Evolutionary conservation across 2,329 filamentous ascomycete species (phyloP), one percentile per base, ranked within the genome.

Genomic region (Chaetomium sp.): DNA sequence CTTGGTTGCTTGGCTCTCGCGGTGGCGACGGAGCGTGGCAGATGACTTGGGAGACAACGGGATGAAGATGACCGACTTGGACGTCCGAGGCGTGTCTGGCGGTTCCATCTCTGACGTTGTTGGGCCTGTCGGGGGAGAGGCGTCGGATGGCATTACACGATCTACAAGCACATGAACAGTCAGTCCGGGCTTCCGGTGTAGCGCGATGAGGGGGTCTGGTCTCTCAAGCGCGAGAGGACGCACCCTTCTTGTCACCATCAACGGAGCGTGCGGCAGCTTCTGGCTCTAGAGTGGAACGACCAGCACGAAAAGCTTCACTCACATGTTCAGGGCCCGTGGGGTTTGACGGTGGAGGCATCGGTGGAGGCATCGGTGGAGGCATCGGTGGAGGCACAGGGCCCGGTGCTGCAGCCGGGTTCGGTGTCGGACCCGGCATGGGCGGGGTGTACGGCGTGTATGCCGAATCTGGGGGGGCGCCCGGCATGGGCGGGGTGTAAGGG

Each of bases 41-140:
- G 79, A 79, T 19, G 81, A 83, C 60, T 80, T 78, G 0, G 82
- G 82, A 2, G 82, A 84, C 49, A 85, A 70, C 0, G 82, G 82
- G 2, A 79, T 77, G 62, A 83, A 85, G 1, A 74, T 69, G 1
- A 84, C 81, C 0, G 79, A 79, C 65, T 82, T 82, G 25, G 70
- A 29, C 13, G 69, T 67, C 16, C 66, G 63, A 4, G 70, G 70
- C 13, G 65, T 59, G 33, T 69, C 65, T 9, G 57, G 61, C 3
- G 59, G 59, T 6, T 63, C 49, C 9, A 58, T 23, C 4, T 68
- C 65, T 4, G 68, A 65, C 12, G 61, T 53, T 42, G 31, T 21
- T 2, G 53, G 7, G 9, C 49, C 29, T 53, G 21, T 58, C 23
- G 23, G 62, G 63, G 25, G 31, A 51, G 53, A 27, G 51, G 31